Base-by-base conservation (phyloP, 768 basidiomycete species). In the Lentinula sp. region DNA sequence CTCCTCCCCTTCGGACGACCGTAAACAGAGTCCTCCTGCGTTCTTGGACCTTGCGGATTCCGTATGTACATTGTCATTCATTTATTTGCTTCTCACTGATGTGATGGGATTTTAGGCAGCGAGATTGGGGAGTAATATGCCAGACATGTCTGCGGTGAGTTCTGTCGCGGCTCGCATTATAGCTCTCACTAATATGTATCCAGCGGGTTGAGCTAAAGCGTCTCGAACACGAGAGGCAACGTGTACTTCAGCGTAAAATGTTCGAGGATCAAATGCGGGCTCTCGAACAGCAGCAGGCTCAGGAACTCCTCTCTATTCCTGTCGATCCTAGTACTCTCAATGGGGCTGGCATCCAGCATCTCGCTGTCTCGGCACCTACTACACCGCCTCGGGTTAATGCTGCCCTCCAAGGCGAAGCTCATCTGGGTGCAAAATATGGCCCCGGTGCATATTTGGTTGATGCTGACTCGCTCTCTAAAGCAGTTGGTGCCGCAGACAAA, bases 191-290 rank as follows among this genome's bases (percentile, higher is more conserved):
- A n/a, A 61, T 28, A 10, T 42, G 9, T 32, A 61, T 63, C 48
- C 74, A 92, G 90, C 90, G 91, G 67, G 88, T 94, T 63, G 93
- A 95, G 71, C 80, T 93, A 69, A 97, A 95, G 72, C 90, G 94
- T 66, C 76, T 91, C 65, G 88, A 95, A 73, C 93, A 98, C 70
- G 94, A 97, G 74, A 87, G 91, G 56, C 92, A 95, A 74, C 92
- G 95, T 63, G 77, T 77, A 42, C 72, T 91, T 46, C 95, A 96
- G 72, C 88, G 94, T 70, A 90, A 87, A 74, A 75, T 92, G 68
- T 98, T 98, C 73, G 95, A 98, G 75, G 93, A 96, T 68, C 94
- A 97, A 76, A 97, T 97, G 95, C 88, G 90, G 59, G 86, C 82
- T 58, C 83, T 98, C 65, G 95, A 98, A 76, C 88, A 90, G 65